Base-by-base conservation (phyloP, 352 stramenopile species). In the Pythium apleroticum region DNA sequence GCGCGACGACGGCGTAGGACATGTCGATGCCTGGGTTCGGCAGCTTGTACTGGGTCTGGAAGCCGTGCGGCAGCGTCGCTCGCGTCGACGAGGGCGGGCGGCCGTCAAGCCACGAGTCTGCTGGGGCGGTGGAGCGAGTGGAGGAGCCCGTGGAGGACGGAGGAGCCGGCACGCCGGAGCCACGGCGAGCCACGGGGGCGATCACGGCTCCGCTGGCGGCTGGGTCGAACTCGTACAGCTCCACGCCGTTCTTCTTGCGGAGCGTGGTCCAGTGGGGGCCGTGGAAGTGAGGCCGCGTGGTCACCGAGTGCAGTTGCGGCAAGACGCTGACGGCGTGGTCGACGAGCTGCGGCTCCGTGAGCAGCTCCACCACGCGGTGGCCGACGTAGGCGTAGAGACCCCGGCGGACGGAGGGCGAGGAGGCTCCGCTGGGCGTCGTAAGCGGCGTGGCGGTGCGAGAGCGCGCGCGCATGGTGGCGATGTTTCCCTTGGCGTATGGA, bases 211-310 rank as follows among this genome's bases (percentile, higher is more conserved):
- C 30, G 59, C 17, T 31, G 20, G 28, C 28, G 11, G 57, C 37
- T n/a, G 75, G 80, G 52, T 88, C 75, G 52, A 86, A 86, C 66
- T 84, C 77, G 20, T 66, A 76, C 66, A 84, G 71, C 52, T 84
- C 70, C 11, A 71, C 72, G 12, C 75, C 77, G 54, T 85, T 61
- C 8, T 66, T 65, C 41, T 64, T 57, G 45, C 57, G 63, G 28
- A 72, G 60, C 11, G 55, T 41, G 19, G 63, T 64, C 70, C 70
- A 76, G 54, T 74, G 64, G 6, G 61, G 48, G 10, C 70, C 70
- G 28, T 72, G 53, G 59, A 76, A 76, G 24, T 73, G 63, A 17
- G 58, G 52, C 9, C 52, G 52, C 4, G 68, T 20, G 14, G 60
- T 52, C n/a, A 69, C 61, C 1, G 60, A 73, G 20, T 65, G 63